Conservation (phyloP, 2,329 filamentous ascomycete genomes). For the Pestalotiopsis sp. region DNA sequence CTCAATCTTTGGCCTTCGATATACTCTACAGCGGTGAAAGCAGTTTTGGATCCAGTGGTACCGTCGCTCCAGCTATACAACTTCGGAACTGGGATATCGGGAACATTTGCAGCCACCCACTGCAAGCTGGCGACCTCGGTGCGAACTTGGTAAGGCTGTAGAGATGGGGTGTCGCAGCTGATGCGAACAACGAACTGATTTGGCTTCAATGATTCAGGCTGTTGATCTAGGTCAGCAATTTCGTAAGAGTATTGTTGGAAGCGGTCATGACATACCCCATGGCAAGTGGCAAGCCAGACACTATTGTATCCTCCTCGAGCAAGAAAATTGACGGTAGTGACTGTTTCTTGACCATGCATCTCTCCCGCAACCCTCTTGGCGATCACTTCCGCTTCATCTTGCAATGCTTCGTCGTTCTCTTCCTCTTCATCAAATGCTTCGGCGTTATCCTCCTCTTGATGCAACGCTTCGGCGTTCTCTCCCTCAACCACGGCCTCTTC, state of each 20-base stretch:
- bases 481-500: background rate
- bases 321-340: background rate
- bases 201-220: background rate
- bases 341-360: background rate
- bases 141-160: slow-evolving; percentile 10
- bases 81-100: slow-evolving; percentile 16
- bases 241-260: background rate
- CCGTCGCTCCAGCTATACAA: slow-evolving; percentile 12
- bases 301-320: background rate
- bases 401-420: background rate
- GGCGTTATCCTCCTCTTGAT: background rate
- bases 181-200: background rate
- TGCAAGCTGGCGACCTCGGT: slow-evolving; percentile 18
- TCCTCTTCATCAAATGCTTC: background rate
- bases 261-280: background rate
- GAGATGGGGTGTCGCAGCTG: background rate
- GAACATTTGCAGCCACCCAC: slow-evolving; percentile 16
- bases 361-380: background rate
- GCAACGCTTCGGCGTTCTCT: background rate
- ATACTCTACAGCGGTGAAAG: slow-evolving; percentile 16
- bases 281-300: background rate
- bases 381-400: background rate
- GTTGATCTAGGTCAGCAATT: background rate
- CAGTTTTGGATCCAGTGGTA: slow-evolving; percentile 1
- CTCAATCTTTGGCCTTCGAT: slow-evolving; percentile 10